A percentile compares a stretch with the other conserved stretches of the same genome.
Evolutionary conservation across 345 rosid genomes (phyloP).

Genomic region (Theobroma cacao): DNA sequence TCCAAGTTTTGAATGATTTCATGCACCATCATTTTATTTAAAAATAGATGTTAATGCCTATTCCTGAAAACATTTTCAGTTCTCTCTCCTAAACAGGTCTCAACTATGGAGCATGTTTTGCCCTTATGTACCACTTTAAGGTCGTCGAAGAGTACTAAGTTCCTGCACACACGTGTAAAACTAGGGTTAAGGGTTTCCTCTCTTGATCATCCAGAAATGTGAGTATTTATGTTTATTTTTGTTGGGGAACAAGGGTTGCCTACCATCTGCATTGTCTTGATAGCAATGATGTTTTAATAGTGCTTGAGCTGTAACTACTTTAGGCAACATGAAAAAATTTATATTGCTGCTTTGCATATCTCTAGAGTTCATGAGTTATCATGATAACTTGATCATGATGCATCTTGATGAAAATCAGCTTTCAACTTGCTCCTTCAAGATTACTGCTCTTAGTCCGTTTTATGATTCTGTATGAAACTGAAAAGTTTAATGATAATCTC

Average conservation of each 20-base stretch:
- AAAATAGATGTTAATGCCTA: constrained; percentile 20
- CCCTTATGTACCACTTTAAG: constrained; percentile 53
- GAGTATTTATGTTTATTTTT: constrained; percentile 26
- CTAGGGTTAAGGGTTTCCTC: constrained; percentile 75
- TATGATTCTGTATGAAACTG: constrained; percentile 7
- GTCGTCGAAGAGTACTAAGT: constrained; percentile 34
- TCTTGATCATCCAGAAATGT: constrained; percentile 62
- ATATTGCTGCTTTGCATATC: not conserved
- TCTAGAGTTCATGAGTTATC: not conserved
- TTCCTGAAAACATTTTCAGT: constrained; percentile 51
- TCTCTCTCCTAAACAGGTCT: constrained; percentile 75
- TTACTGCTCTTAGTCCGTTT: not conserved
- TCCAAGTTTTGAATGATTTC: not conserved
- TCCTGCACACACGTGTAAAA: constrained; percentile 40
- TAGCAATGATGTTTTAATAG: not conserved
- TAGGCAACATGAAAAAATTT: not conserved
- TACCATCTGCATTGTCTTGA: not conserved
- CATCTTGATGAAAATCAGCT: not conserved
- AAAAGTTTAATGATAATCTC: constrained; percentile 19
- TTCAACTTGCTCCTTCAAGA: not conserved
- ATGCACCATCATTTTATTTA: not conserved
- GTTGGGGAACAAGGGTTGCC: not conserved
- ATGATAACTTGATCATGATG: not conserved
- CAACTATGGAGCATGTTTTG: constrained; percentile 64
- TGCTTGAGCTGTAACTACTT: not conserved